phyloP scores from a whole-genome alignment of 345 rosid species.

The Geranium rotundifolium region DNA sequence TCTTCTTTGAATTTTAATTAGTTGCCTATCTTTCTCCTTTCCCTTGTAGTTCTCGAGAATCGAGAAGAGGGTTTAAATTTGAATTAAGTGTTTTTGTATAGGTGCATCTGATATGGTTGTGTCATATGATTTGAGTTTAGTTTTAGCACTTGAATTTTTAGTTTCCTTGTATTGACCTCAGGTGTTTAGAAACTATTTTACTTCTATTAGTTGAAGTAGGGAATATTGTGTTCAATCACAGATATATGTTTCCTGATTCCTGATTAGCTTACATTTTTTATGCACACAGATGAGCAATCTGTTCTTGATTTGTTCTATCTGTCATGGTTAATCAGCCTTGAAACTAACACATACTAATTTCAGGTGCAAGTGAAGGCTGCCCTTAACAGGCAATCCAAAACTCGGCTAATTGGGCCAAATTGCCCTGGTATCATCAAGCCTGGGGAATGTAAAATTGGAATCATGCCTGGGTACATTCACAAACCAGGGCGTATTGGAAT shows the following conservation, averaged over 20 bases:
- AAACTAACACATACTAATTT: neutral
- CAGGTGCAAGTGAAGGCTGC: conserved; percentile 95
- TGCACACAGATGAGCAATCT: neutral
- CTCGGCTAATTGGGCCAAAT: conserved; percentile 90
- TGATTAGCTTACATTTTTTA: neutral
- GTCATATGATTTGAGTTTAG: neutral
- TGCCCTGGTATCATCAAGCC: conserved; percentile 94
- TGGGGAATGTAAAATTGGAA: conserved; percentile 89
- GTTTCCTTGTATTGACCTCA: neutral
- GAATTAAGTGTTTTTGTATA: too few relatives aligned
- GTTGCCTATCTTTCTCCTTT: too few relatives aligned
- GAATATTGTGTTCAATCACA: neutral
- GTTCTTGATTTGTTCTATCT: neutral
- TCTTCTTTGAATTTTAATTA: too few relatives aligned
- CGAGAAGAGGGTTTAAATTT: too few relatives aligned
- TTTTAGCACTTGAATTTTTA: too few relatives aligned
- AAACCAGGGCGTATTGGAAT: conserved; percentile 93
- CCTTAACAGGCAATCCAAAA: conserved; percentile 74
- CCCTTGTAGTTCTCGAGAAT: too few relatives aligned
- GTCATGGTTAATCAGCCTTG: neutral
- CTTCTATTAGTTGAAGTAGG: neutral
- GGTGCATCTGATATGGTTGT: neutral
- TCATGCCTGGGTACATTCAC: conserved; percentile 97
- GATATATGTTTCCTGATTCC: neutral
- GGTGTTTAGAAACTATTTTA: neutral